Base-by-base conservation (phyloP, 371 early-diverging fungal species). In the Mucor irregularis region DNA sequence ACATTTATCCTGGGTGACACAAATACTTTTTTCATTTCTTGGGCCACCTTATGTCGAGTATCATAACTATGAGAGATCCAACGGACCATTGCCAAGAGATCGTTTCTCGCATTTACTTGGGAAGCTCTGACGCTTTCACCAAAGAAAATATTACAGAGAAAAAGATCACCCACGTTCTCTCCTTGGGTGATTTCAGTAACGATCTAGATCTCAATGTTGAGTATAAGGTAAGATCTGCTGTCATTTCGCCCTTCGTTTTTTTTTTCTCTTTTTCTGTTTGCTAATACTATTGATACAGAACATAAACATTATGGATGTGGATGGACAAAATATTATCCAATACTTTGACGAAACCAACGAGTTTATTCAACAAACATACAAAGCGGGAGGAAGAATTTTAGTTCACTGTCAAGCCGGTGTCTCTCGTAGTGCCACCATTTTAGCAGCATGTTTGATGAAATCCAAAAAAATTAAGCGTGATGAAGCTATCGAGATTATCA, bases 401-500 rank as follows among this genome's bases (percentile, higher is more conserved):
- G 82, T 90, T 1, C 89, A 92, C 55, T 92, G 92, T 71, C 78
- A 83, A 66, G 75, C 68, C 11, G 65, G 69, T 33, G 60, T 71
- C 6, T 70, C 66, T 17, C 62, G 71, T 21, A 64, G 69, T 49
- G 40, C 53, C 11, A 64, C 74, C 5, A 42, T 73, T n/a, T 48
- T 76, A 14, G 57, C 65, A 9, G 90, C 91, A 7, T 92, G 86
- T 60, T 39, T 92, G 52, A 90, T 92, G 89, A 78, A 80, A 58
- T 64, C 60, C 6, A 61, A 74, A 38, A 58, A 62, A 0, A 49
- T 87, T 16, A 51, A 71, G 1, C 65, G 70, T 0, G 64, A 68
- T 24, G 73, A 84, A 24, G 89, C 90, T 2, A 49, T 91, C 14
- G 69, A 59, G 0, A 40, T 60, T 13, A 71, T 90, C 17, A 68